Evolutionary conservation across 83 land plant species (phyloP), one percentile per base, ranked within the genome.

Genomic region (Picea abies): DNA sequence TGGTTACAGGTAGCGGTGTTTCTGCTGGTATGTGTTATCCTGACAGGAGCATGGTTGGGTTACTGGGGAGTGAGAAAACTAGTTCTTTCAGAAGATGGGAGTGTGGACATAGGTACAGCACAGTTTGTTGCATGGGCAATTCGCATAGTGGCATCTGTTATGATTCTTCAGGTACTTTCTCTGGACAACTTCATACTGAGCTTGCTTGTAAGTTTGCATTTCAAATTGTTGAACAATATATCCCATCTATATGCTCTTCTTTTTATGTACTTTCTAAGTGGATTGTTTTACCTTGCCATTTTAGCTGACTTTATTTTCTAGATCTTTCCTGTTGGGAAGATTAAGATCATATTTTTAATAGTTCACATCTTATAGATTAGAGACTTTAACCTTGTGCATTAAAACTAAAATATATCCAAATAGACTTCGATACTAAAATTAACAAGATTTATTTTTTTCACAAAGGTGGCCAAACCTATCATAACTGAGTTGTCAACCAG

Each of bases 1-100:
- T 78, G 47, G 63, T 19, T 79, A 72, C 93, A 95, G 97, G 81
- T 97, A 84, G 92, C 86, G 26, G 75, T 86, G 49, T 90, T 95
- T 80, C 77, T 94, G 25, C 81, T 92, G 25, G 81, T 92, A 61
- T 90, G 89, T 64, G 62, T 94, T 71, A 82, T 88, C 44, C 76
- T 97, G n/a, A 82, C 88, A 84, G 99, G 99, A 87, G 99, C 99
- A 62, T 96, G 96, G 95, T 84, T 95, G 79, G 99, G 99, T 4
- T 97, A 83, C 65, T 97, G 98, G 96, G 94, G 90, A 72, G 98
- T 97, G 26, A 92, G 94, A 76, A 97, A 94, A 73, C 83, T 97
- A 67, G 95, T 95, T n/a, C 86, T 94, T 20, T 63, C 86, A 32
- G 91, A 90, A 76, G 99, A 95, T 88, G 99, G 98, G 76, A 82